A percentile compares a stretch with the other conserved stretches of the same genome.
These are phyloP conservation scores for Diaporthe ilicicola DNA, from an alignment of 2,329 filamentous ascomycete genomes.

Conservation along the genomic window DNA sequence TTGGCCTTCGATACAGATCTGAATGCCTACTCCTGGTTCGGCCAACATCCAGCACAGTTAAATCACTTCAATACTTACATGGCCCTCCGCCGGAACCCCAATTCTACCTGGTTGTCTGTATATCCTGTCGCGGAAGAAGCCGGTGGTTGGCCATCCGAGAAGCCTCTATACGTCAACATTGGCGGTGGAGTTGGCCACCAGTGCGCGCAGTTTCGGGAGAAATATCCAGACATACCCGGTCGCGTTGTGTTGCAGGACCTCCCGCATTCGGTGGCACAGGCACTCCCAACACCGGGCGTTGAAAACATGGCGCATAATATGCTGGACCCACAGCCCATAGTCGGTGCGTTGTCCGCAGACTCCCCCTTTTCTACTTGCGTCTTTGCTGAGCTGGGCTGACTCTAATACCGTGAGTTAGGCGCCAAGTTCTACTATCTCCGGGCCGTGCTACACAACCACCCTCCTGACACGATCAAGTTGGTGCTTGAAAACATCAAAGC, in stretches of 20 bases:
- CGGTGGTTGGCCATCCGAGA: neutral
- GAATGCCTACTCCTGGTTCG: slow-evolving; percentile 32
- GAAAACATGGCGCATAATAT: slow-evolving; percentile 43
- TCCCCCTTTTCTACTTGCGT: neutral
- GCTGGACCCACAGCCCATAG: neutral
- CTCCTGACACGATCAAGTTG: neutral
- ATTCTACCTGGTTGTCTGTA: slow-evolving; percentile 35
- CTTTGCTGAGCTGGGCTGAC: neutral
- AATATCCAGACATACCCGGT: slow-evolving; percentile 34
- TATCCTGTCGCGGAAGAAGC: slow-evolving; percentile 35
- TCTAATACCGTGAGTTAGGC: too few relatives aligned
- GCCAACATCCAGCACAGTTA: slow-evolving; percentile 29
- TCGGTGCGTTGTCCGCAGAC: neutral
- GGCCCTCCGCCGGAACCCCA: slow-evolving; percentile 33
- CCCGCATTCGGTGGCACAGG: slow-evolving; percentile 34
- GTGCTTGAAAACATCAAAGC: slow-evolving; percentile 25
- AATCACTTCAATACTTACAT: slow-evolving; percentile 37
- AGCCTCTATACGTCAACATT: slow-evolving; percentile 37
- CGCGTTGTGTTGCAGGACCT: slow-evolving; percentile 40
- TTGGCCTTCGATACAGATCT: slow-evolving; percentile 32
- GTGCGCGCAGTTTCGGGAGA: slow-evolving; percentile 36
- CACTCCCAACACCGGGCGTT: slow-evolving; percentile 32
- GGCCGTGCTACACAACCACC: slow-evolving; percentile 34
- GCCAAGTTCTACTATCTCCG: slow-evolving; percentile 37
- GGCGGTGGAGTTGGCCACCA: slow-evolving; percentile 41